phyloP scores from a whole-genome alignment of 768 basidiomycete genomes.

The Collybia sp. region DNA sequence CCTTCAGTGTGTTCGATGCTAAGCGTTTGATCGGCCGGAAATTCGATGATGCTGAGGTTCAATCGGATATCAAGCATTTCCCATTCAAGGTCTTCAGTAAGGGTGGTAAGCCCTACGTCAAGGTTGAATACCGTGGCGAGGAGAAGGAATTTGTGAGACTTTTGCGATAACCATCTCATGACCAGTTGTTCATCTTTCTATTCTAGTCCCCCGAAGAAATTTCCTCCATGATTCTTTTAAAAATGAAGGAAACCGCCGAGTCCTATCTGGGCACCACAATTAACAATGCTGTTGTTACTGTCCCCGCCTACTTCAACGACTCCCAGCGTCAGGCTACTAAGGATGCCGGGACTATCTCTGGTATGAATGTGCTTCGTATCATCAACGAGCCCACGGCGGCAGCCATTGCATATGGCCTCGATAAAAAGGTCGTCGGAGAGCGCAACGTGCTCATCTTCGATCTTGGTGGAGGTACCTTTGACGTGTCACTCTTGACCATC shows the following conservation, averaged over 20 bases:
- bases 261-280: constrained; percentile 85
- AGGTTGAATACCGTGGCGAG: constrained; percentile 91
- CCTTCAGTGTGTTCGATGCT: constrained; percentile 85
- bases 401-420: constrained; percentile 97
- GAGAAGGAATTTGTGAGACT: constrained; percentile 82
- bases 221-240: constrained; percentile 94
- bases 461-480: constrained; percentile 97
- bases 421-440: constrained; percentile 88
- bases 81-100: constrained; percentile 89
- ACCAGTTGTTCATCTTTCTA: constrained; percentile 16
- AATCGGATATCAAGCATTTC: constrained; percentile 86
- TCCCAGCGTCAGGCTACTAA: constrained; percentile 98
- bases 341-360: constrained; percentile 93
- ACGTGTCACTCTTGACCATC: constrained; percentile 94
- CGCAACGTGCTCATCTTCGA: constrained; percentile 98
- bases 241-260: constrained; percentile 99
- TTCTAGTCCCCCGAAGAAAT: constrained; percentile 90
- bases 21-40: constrained; percentile 97
- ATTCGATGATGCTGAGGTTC: constrained; percentile 81
- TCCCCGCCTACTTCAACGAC: constrained; percentile 99
- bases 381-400: constrained; percentile 99
- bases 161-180: background rate
- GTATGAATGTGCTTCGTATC: constrained; percentile 94
- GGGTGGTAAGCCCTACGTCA: constrained; percentile 83
- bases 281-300: constrained; percentile 91